Conservation (phyloP, 441 rosid genomes). For the Manihot esculenta region DNA sequence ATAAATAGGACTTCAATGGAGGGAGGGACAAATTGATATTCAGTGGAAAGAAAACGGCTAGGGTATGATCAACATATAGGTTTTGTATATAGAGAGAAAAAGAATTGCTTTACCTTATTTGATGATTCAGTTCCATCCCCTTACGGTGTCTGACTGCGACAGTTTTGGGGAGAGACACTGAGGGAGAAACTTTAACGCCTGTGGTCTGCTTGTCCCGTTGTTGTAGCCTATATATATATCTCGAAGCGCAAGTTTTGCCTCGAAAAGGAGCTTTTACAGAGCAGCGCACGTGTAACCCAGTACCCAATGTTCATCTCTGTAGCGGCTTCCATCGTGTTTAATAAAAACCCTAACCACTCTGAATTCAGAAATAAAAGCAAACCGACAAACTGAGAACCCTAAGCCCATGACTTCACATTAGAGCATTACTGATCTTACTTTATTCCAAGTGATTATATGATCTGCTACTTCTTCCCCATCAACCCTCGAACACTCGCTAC, state of each 20-base stretch:
- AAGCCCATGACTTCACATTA: conserved; percentile 37
- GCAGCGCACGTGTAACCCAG: conserved; percentile 53
- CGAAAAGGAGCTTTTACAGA: conserved; percentile 46
- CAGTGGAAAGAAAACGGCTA: conserved; percentile 7
- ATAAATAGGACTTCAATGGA: too few relatives aligned
- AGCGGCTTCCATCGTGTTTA: conserved; percentile 24
- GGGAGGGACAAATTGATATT: too few relatives aligned
- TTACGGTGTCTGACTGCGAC: conserved; percentile 12
- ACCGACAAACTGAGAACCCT: conserved; percentile 26
- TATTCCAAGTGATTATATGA: conserved; percentile 22
- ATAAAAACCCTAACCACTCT: conserved; percentile 30
- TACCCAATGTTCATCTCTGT: conserved; percentile 35
- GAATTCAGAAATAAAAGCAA: conserved; percentile 7
- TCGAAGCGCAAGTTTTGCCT: conserved; percentile 37
- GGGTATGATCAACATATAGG: background rate
- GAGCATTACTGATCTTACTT: conserved; percentile 15
- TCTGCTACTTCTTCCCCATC: conserved; percentile 23
- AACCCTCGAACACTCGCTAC: conserved; percentile 1
- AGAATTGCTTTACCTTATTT: conserved; percentile 19
- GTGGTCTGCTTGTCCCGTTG: conserved; percentile 26
- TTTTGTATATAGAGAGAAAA: background rate
- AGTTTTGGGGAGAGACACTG: conserved; percentile 13
- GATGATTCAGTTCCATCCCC: background rate
- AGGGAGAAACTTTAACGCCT: conserved; percentile 17
- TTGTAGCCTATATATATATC: conserved; percentile 16